A percentile compares a stretch with the other conserved stretches of the same genome.
Conservation (phyloP, 176 grass and related monocot species). For the Avena atlantica region DNA sequence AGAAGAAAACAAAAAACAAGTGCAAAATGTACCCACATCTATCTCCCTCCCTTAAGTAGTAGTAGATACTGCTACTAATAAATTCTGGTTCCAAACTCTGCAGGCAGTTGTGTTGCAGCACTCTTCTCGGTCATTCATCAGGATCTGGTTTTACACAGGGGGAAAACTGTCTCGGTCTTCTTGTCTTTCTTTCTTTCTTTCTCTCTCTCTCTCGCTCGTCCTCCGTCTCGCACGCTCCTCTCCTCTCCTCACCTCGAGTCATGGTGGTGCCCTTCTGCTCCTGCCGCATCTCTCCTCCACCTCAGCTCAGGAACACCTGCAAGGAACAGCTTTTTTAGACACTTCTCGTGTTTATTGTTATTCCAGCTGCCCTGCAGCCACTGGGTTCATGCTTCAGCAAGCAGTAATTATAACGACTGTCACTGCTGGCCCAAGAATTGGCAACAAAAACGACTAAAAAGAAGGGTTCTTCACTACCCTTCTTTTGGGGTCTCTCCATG, state of each 20-base stretch:
- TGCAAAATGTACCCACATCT: conserved; percentile 47
- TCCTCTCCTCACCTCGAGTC: conserved; percentile 43
- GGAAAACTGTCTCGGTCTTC: conserved; percentile 55
- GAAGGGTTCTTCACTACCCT: background rate
- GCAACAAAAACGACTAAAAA: conserved; percentile 24
- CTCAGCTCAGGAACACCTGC: conserved; percentile 47
- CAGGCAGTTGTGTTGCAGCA: conserved; percentile 45
- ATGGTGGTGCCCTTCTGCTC: conserved; percentile 37
- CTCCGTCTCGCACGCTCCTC: background rate
- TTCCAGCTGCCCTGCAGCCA: conserved; percentile 21
- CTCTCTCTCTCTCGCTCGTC: background rate
- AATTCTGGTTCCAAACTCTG: conserved; percentile 40
- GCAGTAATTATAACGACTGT: background rate
- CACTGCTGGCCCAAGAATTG: conserved; percentile 7
- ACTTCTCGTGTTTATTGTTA: background rate
- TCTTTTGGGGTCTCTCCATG: background rate
- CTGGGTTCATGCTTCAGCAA: conserved; percentile 23
- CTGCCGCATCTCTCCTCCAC: conserved; percentile 31
- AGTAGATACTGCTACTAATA: conserved; percentile 39
- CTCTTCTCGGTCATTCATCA: conserved; percentile 42
- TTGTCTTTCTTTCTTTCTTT: conserved; percentile 25
- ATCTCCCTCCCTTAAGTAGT: conserved; percentile 50
- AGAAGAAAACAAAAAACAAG: conserved; percentile 24
- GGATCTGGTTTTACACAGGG: conserved; percentile 54
- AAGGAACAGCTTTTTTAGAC: conserved; percentile 37